Percentiles rank a stretch among this genome's conserved stretches.
Evolutionary conservation across 2,329 filamentous ascomycete genomes (phyloP).

Genomic region (Cladosporium sp.): DNA sequence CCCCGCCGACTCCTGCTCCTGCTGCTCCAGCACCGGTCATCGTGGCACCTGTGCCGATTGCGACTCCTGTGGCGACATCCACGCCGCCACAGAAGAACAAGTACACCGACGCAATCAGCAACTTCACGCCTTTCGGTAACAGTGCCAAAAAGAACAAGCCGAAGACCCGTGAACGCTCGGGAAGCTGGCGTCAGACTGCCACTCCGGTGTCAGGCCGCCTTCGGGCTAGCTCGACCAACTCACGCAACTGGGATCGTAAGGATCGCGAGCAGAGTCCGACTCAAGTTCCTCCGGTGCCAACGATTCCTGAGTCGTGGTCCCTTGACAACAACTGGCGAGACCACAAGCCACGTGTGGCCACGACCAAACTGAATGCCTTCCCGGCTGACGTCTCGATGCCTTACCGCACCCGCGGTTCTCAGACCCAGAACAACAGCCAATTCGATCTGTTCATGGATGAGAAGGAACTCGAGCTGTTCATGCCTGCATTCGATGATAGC

Average conservation of each 20-base stretch:
- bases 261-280: slow-evolving; percentile 18
- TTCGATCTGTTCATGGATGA: slow-evolving; percentile 11
- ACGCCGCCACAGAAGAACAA: slow-evolving; percentile 31
- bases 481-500: slow-evolving; percentile 9
- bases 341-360: slow-evolving; percentile 28
- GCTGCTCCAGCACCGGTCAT: slow-evolving; percentile 33
- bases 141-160: slow-evolving; percentile 30
- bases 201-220: slow-evolving; percentile 24
- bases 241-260: slow-evolving; percentile 32
- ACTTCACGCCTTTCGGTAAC: slow-evolving; percentile 29
- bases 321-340: slow-evolving; percentile 49
- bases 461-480: slow-evolving; percentile 12
- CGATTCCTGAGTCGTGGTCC: slow-evolving; percentile 33
- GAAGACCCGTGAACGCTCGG: slow-evolving; percentile 27
- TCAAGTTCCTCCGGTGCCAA: slow-evolving; percentile 12
- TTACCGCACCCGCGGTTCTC: neutral
- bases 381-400: slow-evolving; percentile 8
- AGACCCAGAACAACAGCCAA: neutral
- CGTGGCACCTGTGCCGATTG: slow-evolving; percentile 3
- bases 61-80: slow-evolving; percentile 40
- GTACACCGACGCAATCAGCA: slow-evolving; percentile 30
- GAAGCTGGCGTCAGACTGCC: slow-evolving; percentile 29
- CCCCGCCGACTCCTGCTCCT: slow-evolving; percentile 37
- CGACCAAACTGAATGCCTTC: slow-evolving; percentile 6
- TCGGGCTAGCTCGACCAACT: slow-evolving; percentile 33